A percentile compares a stretch with the other conserved stretches of the same genome.
These are phyloP conservation scores for Spathaspora jeffriesii DNA, from an alignment of 1,139 yeast genomes.

Conservation along the genomic window DNA sequence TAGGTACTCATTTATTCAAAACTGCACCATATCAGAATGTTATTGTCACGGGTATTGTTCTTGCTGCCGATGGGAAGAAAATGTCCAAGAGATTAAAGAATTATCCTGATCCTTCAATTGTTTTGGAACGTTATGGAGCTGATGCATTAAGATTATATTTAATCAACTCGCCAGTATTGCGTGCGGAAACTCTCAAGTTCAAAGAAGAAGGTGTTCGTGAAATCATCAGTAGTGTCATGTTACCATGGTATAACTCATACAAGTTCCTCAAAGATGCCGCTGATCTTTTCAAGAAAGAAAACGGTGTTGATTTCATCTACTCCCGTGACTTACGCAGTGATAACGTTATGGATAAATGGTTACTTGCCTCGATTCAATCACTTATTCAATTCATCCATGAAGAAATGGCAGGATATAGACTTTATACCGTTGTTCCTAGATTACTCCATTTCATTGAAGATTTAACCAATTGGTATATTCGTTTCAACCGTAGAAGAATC, in stretches of 20 bases:
- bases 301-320: constrained; percentile 70
- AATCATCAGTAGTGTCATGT: constrained; percentile 89
- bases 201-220: constrained; percentile 99
- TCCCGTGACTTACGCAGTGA: constrained; percentile 63
- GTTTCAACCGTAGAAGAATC: constrained; percentile 96
- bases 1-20: constrained; percentile 93
- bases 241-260: constrained; percentile 99
- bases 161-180: constrained; percentile 95
- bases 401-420: constrained; percentile 88
- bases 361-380: constrained; percentile 91
- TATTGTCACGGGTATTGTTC: constrained; percentile 93
- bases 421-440: constrained; percentile 95
- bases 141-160: constrained; percentile 95
- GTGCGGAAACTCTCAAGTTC: constrained; percentile 95
- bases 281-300: constrained; percentile 76
- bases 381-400: constrained; percentile 80
- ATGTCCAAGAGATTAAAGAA: constrained; percentile 99
- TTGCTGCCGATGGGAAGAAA: constrained; percentile 98
- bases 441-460: constrained; percentile 87
- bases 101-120: constrained; percentile 90
- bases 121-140: constrained; percentile 90
- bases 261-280: constrained; percentile 96
- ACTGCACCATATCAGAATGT: constrained; percentile 95
- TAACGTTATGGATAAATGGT: constrained; percentile 98
- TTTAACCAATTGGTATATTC: constrained; percentile 98